phyloP scores from a whole-genome alignment of 768 basidiomycete genomes.

The Tulasnella sp. region DNA sequence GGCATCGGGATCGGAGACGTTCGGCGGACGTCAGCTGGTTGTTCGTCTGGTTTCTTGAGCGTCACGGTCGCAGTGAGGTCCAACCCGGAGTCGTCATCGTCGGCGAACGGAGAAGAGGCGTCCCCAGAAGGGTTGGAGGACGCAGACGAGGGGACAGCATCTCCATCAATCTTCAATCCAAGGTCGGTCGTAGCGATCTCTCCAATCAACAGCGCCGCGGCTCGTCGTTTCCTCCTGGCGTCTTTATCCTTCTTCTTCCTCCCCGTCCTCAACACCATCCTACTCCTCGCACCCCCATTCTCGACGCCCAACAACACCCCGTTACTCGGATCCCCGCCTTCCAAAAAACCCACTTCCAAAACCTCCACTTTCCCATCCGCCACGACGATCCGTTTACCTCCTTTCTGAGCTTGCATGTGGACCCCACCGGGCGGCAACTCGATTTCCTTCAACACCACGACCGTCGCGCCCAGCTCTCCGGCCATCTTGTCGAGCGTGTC shows the following conservation, averaged over 20 bases:
- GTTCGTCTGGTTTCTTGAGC: not conserved
- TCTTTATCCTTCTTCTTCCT: conserved; percentile 12
- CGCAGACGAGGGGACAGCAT: not conserved
- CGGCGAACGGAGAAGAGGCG: not conserved
- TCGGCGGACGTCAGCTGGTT: not conserved
- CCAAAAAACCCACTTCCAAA: not conserved
- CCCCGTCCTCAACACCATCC: not conserved
- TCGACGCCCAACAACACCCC: not conserved
- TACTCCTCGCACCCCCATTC: not conserved
- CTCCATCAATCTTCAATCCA: not conserved
- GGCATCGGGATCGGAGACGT: conserved; percentile 16
- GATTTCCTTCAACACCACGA: conserved; percentile 84
- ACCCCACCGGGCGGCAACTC: conserved; percentile 42
- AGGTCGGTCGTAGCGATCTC: not conserved
- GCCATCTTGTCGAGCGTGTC: conserved; percentile 92
- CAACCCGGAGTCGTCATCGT: not conserved
- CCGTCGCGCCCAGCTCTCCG: conserved; percentile 83
- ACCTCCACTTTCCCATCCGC: not conserved
- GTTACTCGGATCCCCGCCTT: not conserved
- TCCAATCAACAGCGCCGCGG: not conserved
- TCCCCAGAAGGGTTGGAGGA: not conserved
- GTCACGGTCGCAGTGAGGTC: not conserved
- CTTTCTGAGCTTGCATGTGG: not conserved
- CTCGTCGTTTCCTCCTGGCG: conserved; percentile 5
- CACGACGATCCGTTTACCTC: not conserved